Evolutionary conservation across 75 land plant genomes (phyloP).

Genomic region (Cupressus sempervirens): DNA sequence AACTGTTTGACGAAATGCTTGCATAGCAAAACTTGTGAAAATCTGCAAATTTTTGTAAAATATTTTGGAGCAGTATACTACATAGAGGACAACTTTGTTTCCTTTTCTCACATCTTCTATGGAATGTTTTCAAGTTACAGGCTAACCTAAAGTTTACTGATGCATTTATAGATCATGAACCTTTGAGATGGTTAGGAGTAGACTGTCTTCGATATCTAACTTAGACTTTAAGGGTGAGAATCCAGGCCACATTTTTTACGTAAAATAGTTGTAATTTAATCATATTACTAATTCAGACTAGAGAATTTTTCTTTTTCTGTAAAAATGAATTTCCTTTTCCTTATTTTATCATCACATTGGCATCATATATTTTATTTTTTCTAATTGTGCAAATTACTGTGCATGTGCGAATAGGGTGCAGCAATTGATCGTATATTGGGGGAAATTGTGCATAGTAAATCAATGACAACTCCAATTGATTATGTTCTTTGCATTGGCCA

Average conservation of each 20-base stretch:
- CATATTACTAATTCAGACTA: neutral
- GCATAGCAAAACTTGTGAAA: too few species aligned
- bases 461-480: conserved; percentile 77
- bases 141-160: neutral
- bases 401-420: conserved; percentile 59
- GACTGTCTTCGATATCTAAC: neutral
- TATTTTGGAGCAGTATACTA: too few species aligned
- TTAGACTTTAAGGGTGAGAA: neutral
- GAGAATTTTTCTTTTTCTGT: neutral
- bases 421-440: conserved; percentile 94
- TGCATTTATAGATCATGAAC: neutral
- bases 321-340: neutral
- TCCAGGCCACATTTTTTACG: neutral
- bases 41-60: too few species aligned
- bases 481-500: conserved; percentile 97
- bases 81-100: too few species aligned
- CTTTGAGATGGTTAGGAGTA: neutral
- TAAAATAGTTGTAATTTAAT: neutral
- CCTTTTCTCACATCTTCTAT: neutral
- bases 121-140: neutral
- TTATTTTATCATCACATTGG: neutral
- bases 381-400: neutral
- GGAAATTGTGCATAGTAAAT: conserved; percentile 84
- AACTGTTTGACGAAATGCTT: too few species aligned
- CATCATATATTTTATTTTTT: neutral